Conservation (phyloP, 768 basidiomycete genomes). For the Vishniacozyma victoriae region DNA sequence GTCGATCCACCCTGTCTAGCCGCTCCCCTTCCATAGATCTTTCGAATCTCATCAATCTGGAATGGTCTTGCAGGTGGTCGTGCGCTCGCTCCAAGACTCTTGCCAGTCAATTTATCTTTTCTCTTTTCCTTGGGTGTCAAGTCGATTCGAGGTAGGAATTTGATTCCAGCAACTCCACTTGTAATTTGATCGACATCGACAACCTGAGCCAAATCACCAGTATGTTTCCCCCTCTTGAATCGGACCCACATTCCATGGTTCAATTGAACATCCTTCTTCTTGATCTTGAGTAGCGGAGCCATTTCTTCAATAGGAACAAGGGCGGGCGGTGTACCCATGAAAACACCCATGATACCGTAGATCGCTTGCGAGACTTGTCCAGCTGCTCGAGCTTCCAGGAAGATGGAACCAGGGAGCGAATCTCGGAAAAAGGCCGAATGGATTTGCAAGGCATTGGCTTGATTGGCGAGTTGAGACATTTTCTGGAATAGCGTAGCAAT, state of each 20-base stretch:
- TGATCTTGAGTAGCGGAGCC: constrained; percentile 91
- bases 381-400: constrained; percentile 85
- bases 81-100: constrained; percentile 49
- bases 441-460: constrained; percentile 74
- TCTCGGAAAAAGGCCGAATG: constrained; percentile 93
- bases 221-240: constrained; percentile 85
- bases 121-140: constrained; percentile 86
- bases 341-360: constrained; percentile 87
- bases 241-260: constrained; percentile 90
- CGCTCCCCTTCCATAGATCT: constrained; percentile 71
- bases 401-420: constrained; percentile 90
- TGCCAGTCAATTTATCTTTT: constrained; percentile 55
- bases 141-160: constrained; percentile 97
- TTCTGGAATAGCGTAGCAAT: constrained; percentile 93
- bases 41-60: constrained; percentile 73
- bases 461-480: constrained; percentile 71
- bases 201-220: constrained; percentile 91
- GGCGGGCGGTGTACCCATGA: constrained; percentile 64
- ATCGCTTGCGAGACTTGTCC: constrained; percentile 79
- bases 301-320: constrained; percentile 90
- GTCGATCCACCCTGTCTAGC: constrained; percentile 55
- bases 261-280: constrained; percentile 82
- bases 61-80: constrained; percentile 89
- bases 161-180: constrained; percentile 83
- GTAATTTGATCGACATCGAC: constrained; percentile 82